Conservation (phyloP, 2,329 filamentous ascomycete species). For the Cladosporium halotolerans region DNA sequence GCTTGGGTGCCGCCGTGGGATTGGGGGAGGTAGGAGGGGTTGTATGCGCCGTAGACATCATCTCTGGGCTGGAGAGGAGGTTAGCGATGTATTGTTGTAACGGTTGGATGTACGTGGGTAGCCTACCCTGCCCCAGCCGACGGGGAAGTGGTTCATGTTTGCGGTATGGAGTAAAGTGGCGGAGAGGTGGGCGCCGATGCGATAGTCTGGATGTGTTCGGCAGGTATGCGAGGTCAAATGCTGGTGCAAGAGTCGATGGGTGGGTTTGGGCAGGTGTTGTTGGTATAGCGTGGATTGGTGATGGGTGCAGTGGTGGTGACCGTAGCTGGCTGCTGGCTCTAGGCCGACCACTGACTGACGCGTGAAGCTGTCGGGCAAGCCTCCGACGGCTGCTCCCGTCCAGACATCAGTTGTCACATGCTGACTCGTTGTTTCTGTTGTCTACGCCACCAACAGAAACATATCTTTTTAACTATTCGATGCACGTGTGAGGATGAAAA, state of each 20-base stretch:
- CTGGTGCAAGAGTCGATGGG: neutral
- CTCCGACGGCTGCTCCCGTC: neutral
- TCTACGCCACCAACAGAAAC: too few relatives aligned
- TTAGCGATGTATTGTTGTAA: slow-evolving; percentile 22
- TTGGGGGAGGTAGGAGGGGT: slow-evolving; percentile 73
- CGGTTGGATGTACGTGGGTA: slow-evolving; percentile 16
- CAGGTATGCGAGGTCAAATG: neutral
- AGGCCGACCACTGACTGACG: slow-evolving; percentile 9
- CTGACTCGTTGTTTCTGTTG: neutral
- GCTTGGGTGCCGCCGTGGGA: slow-evolving; percentile 38
- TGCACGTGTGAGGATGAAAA: neutral
- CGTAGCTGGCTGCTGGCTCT: neutral
- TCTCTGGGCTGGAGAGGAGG: slow-evolving; percentile 74
- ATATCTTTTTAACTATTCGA: neutral
- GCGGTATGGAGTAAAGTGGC: slow-evolving; percentile 5
- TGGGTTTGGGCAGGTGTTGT: neutral
- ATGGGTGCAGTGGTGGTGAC: neutral
- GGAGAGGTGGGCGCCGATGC: neutral
- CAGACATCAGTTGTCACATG: neutral
- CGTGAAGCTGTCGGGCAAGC: slow-evolving; percentile 3
- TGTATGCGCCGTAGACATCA: slow-evolving; percentile 92
- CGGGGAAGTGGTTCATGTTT: slow-evolving; percentile 60
- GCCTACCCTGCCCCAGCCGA: slow-evolving; percentile 60
- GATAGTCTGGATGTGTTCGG: neutral
- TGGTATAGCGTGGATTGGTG: neutral